A percentile compares a stretch with the other conserved stretches of the same genome.
Evolutionary conservation across 192 early-diverging fungal genomes (phyloP).

Genomic region (Ramicandelaber brevisporus): DNA sequence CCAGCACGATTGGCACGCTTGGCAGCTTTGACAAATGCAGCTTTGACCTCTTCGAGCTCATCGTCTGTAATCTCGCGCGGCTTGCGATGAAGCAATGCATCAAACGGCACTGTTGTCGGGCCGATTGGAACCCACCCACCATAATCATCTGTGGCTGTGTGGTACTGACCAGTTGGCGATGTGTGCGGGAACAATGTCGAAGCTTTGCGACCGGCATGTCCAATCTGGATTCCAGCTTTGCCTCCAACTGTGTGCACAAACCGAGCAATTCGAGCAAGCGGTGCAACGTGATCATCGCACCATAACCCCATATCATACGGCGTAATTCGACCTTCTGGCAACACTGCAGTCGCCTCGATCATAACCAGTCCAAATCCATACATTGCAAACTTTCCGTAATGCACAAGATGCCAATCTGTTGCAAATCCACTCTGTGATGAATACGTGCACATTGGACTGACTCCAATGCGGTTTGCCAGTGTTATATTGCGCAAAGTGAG

Average conservation of each 20-base stretch:
- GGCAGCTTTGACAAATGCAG: conserved; percentile 40
- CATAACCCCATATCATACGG: conserved; percentile 58
- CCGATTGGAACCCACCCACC: too few relatives aligned
- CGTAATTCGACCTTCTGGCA: conserved; percentile 49
- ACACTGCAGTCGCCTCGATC: conserved; percentile 50
- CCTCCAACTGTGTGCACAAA: conserved; percentile 34
- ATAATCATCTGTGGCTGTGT: conserved; percentile 5
- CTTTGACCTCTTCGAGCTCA: conserved; percentile 35
- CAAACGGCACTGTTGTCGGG: conserved; percentile 25
- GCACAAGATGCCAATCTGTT: conserved; percentile 36
- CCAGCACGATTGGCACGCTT: conserved; percentile 48
- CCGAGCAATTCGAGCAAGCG: conserved; percentile 27
- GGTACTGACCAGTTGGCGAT: too few relatives aligned
- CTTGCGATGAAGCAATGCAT: conserved; percentile 5
- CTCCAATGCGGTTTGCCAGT: conserved; percentile 48
- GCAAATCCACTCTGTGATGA: conserved; percentile 32
- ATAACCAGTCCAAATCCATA: conserved; percentile 57
- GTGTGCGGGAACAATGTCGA: too few relatives aligned
- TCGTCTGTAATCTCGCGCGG: conserved; percentile 26
- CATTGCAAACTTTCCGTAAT: conserved; percentile 39
- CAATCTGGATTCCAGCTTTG: conserved; percentile 45
- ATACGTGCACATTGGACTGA: conserved; percentile 77
- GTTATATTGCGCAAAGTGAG: conserved; percentile 32
- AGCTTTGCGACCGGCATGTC: conserved; percentile 62
- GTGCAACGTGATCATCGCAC: conserved; percentile 52